phyloP scores from a whole-genome alignment of 176 grass and related monocot genomes.

The Triticum turgidum region DNA sequence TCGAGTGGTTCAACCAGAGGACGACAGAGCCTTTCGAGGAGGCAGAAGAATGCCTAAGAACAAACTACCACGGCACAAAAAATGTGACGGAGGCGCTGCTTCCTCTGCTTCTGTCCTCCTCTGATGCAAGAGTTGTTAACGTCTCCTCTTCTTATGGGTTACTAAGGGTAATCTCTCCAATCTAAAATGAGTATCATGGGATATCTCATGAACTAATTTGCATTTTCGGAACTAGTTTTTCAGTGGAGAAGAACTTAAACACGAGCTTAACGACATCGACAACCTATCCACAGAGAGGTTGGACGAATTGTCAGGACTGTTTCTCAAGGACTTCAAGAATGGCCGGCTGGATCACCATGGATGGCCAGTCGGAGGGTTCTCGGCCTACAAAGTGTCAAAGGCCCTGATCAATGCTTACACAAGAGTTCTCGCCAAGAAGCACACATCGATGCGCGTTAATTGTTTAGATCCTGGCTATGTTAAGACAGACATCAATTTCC shows the following conservation, averaged over 20 bases:
- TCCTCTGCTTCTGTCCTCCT: slow-evolving; percentile 46
- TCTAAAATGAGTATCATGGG: too few relatives aligned
- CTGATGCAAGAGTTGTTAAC: slow-evolving; percentile 45
- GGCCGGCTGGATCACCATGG: too few relatives aligned
- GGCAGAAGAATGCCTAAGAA: slow-evolving; percentile 52
- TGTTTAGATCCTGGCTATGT: slow-evolving; percentile 24
- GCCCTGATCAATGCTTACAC: slow-evolving; percentile 39
- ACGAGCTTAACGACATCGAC: too few relatives aligned
- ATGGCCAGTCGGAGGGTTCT: not conserved
- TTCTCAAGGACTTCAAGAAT: too few relatives aligned
- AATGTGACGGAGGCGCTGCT: slow-evolving; percentile 44
- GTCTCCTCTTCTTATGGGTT: slow-evolving; percentile 42
- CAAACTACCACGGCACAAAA: slow-evolving; percentile 60
- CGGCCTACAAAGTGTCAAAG: slow-evolving; percentile 53
- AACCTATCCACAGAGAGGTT: too few relatives aligned
- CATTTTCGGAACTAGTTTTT: too few relatives aligned
- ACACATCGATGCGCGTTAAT: not conserved
- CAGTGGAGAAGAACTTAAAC: too few relatives aligned
- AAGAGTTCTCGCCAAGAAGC: slow-evolving; percentile 47
- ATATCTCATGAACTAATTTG: too few relatives aligned
- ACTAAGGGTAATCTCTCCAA: slow-evolving; percentile 29
- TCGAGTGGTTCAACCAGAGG: slow-evolving; percentile 16
- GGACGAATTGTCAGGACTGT: too few relatives aligned
- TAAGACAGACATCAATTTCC: slow-evolving; percentile 43
- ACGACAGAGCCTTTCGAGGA: slow-evolving; percentile 31